Percentiles rank a stretch among this genome's conserved stretches.
phyloP scores from a whole-genome alignment of 192 early-diverging fungal species.

The Allomyces arbusculus region DNA sequence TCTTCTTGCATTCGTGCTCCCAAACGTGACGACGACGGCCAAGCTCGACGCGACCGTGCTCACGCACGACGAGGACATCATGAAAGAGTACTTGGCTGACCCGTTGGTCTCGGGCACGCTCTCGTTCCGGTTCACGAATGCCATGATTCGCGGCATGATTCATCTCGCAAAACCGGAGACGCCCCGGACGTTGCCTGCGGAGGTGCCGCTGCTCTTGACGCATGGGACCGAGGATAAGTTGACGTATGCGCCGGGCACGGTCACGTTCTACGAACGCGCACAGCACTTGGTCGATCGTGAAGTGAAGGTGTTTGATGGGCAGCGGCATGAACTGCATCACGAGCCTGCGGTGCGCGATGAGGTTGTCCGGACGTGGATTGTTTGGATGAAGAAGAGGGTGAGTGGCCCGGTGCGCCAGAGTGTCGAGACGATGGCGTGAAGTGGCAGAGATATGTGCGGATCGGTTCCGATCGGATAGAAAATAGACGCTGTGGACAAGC shows the following conservation, averaged over 20 bases:
- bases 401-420: not conserved
- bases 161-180: too few species aligned
- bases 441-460: too few species aligned
- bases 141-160: not conserved
- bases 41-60: constrained; percentile 19
- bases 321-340: not conserved
- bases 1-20: constrained; percentile 6
- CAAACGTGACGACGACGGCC: constrained; percentile 15
- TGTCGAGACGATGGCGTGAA: too few species aligned
- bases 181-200: not conserved
- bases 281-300: not conserved
- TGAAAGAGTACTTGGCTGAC: constrained; percentile 26
- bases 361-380: not conserved
- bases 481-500: not conserved
- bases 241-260: not conserved
- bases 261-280: not conserved
- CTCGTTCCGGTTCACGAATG: not conserved
- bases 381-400: not conserved
- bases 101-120: constrained; percentile 20
- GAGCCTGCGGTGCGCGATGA: not conserved
- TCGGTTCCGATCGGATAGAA: not conserved
- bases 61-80: constrained; percentile 17
- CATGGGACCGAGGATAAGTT: not conserved
- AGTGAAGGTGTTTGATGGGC: not conserved
- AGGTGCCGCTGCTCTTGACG: not conserved